Percentiles rank a stretch among this genome's conserved stretches.
phyloP scores from a whole-genome alignment of 2,329 filamentous ascomycete genomes.

The Fusarium odoratissimum region DNA sequence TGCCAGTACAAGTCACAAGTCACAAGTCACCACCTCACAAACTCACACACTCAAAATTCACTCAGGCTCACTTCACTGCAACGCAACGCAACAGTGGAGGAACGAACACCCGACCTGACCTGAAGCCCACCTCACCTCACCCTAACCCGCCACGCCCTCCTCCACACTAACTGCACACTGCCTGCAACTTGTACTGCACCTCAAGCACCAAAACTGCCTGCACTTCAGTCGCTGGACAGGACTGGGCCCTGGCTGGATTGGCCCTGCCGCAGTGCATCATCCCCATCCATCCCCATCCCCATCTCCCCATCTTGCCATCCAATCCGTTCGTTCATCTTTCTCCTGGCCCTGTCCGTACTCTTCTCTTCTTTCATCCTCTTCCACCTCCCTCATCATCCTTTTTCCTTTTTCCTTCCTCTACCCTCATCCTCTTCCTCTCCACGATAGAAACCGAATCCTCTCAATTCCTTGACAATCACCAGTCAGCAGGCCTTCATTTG shows the following conservation, averaged over 20 bases:
- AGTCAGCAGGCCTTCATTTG: constrained; percentile 48
- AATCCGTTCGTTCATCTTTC: constrained; percentile 30
- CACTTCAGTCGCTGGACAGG: constrained; percentile 2
- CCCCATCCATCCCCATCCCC: constrained; percentile 39
- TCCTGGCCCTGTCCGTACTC: constrained; percentile 32
- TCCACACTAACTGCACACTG: constrained; percentile 38
- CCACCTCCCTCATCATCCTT: constrained; percentile 40
- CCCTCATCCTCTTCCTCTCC: constrained; percentile 40
- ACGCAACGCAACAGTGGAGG: constrained; percentile 29
- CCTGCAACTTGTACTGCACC: constrained; percentile 7
- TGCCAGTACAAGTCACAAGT: constrained; percentile 2
- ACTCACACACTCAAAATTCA: constrained; percentile 8
- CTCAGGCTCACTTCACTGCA: not conserved
- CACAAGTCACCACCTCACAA: not conserved
- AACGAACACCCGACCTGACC: too few relatives aligned
- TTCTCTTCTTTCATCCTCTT: constrained; percentile 43
- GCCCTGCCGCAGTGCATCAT: constrained; percentile 33
- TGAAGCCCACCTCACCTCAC: too few relatives aligned
- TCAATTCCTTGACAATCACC: constrained; percentile 49
- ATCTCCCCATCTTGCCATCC: constrained; percentile 42
- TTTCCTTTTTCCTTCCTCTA: constrained; percentile 33
- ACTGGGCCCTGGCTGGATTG: not conserved
- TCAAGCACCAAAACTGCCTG: constrained; percentile 1
- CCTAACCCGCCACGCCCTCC: not conserved
- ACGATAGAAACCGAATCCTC: constrained; percentile 53